These are phyloP conservation scores for Immersiporthe knoxdaviesiana DNA, from an alignment of 2,329 filamentous ascomycete species.

Conservation along the genomic window DNA sequence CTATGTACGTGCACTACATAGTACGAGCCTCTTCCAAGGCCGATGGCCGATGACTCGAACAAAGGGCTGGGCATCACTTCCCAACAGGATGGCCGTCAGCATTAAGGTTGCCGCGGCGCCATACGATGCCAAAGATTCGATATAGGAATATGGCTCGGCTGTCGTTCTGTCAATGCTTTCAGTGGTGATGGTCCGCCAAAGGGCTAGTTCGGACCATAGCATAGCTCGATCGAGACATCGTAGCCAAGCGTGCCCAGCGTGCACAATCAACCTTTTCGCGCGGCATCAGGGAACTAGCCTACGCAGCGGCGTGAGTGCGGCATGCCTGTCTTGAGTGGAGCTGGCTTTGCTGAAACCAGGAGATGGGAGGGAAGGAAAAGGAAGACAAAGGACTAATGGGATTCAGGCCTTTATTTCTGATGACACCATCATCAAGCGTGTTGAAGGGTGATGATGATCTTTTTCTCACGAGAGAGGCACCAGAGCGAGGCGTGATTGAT, in stretches of 20 bases:
- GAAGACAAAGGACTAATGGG: background rate
- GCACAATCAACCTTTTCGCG: too few relatives aligned
- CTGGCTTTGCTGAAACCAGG: background rate
- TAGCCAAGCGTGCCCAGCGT: background rate
- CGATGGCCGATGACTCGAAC: background rate
- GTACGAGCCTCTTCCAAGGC: background rate
- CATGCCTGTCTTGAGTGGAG: background rate
- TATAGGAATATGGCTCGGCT: constrained; percentile 1
- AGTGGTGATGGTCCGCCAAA: background rate
- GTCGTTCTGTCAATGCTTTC: background rate
- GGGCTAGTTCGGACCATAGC: background rate
- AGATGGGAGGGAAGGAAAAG: background rate
- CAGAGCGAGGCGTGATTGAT: background rate
- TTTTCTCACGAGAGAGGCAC: background rate
- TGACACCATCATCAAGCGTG: background rate
- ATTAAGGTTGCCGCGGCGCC: background rate
- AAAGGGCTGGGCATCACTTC: background rate
- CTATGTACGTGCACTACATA: too few relatives aligned
- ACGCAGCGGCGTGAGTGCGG: background rate
- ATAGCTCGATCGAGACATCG: too few relatives aligned
- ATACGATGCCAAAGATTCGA: background rate
- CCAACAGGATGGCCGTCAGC: background rate
- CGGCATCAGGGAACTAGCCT: background rate
- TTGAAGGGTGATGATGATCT: background rate
- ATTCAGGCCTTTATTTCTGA: background rate